These are phyloP conservation scores for Centaurea solstitialis DNA, from an alignment of 129 eudicot species.

Conservation along the genomic window DNA sequence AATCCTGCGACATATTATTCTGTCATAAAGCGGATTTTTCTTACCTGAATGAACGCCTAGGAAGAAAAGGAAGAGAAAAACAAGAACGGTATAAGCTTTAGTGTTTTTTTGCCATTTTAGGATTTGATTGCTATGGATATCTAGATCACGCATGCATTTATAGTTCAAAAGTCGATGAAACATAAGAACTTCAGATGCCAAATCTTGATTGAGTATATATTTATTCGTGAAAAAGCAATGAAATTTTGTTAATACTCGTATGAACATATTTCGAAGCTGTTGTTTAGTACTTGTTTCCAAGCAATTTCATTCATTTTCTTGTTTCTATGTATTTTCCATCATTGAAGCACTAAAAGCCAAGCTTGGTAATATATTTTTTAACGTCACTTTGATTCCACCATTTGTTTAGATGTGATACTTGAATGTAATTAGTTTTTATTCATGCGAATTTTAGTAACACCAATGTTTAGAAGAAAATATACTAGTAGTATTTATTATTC, in stretches of 20 bases:
- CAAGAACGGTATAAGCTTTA: too few relatives aligned
- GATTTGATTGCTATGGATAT: background rate
- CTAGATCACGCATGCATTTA: background rate
- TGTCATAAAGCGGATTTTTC: too few relatives aligned
- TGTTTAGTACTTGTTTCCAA: background rate
- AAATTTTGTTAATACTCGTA: too few relatives aligned
- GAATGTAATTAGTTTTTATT: too few relatives aligned
- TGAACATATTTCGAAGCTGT: background rate
- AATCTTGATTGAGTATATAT: background rate
- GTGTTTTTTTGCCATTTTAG: conserved; percentile 15
- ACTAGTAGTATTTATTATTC: too few relatives aligned
- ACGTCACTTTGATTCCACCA: background rate
- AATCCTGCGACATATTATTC: too few relatives aligned
- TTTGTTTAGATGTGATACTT: background rate
- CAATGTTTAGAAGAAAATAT: too few relatives aligned
- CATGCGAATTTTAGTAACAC: background rate
- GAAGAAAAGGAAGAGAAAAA: conserved; percentile 6
- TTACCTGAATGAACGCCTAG: conserved; percentile 12
- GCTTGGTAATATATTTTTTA: background rate
- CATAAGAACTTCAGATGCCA: background rate
- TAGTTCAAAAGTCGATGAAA: conserved; percentile 4
- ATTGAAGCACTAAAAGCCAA: background rate
- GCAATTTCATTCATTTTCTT: background rate
- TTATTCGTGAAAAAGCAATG: background rate
- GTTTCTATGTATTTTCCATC: background rate